Evolutionary conservation across 345 rosid species (phyloP).

Genomic region (Sonneratia alba): DNA sequence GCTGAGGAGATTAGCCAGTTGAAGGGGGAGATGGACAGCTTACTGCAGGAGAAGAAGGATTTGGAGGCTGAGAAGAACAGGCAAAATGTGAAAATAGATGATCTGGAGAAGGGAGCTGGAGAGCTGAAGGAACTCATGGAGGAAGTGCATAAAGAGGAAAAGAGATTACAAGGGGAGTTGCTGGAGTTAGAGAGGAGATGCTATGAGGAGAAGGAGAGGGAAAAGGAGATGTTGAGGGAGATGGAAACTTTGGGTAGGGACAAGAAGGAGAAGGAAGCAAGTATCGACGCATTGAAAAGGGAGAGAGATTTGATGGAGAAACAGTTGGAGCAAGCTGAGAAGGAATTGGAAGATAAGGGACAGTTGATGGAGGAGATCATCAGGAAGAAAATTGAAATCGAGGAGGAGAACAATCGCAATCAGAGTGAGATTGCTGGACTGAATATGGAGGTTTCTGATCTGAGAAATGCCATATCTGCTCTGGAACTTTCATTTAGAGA

Average conservation of each 20-base stretch:
- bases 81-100: slow-evolving; percentile 20
- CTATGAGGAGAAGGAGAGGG: slow-evolving; percentile 29
- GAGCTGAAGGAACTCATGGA: slow-evolving; percentile 17
- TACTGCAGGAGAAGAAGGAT: slow-evolving; percentile 29
- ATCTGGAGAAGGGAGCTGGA: slow-evolving; percentile 27
- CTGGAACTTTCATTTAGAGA: slow-evolving; percentile 21
- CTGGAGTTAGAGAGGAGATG: slow-evolving; percentile 38
- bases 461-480: slow-evolving; percentile 17
- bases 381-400: slow-evolving; percentile 36
- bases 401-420: slow-evolving; percentile 20
- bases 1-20: slow-evolving; percentile 22
- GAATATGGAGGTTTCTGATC: slow-evolving; percentile 26
- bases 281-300: slow-evolving; percentile 20
- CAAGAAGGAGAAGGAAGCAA: slow-evolving; percentile 24
- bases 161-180: slow-evolving; percentile 18
- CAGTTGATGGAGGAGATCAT: slow-evolving; percentile 23
- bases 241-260: slow-evolving; percentile 30
- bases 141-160: slow-evolving; percentile 34
- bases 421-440: slow-evolving; percentile 36
- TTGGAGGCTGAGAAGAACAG: slow-evolving; percentile 25
- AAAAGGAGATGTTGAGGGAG: slow-evolving; percentile 22
- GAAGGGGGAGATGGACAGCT: slow-evolving; percentile 21
- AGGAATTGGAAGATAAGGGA: slow-evolving; percentile 25
- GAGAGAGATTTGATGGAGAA: slow-evolving; percentile 21
- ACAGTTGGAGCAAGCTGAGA: slow-evolving; percentile 12